Percentiles rank a stretch among this genome's conserved stretches.
Conservation (phyloP, 345 rosid genomes). For the Trapa bicornis region DNA sequence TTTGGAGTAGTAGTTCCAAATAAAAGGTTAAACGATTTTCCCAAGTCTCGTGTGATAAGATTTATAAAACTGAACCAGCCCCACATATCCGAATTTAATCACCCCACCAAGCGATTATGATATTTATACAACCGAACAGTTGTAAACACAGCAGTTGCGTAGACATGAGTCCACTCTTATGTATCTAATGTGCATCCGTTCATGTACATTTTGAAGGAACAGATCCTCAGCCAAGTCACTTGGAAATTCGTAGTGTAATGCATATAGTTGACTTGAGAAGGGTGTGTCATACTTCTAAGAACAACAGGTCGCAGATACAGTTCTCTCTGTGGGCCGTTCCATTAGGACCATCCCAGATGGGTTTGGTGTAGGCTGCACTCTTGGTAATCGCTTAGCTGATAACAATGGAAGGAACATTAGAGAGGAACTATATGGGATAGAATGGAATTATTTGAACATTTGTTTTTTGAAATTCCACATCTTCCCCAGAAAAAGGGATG, state of each 20-base stretch:
- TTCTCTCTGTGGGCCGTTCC: slow-evolving; percentile 61
- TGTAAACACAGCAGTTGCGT: background rate
- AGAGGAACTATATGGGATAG: background rate
- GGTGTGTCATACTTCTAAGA: slow-evolving; percentile 18
- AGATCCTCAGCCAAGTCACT: background rate
- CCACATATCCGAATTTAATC: background rate
- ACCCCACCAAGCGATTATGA: background rate
- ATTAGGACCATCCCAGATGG: slow-evolving; percentile 84
- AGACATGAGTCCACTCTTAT: background rate
- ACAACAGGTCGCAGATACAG: slow-evolving; percentile 70
- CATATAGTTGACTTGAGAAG: background rate
- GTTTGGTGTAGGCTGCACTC: slow-evolving; percentile 74
- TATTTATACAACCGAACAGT: background rate
- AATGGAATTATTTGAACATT: background rate
- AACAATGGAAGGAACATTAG: background rate
- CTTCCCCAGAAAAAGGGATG: background rate
- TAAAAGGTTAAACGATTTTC: too few species aligned
- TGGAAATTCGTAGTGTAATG: background rate
- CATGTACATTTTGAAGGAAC: background rate
- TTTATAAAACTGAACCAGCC: background rate
- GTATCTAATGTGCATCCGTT: background rate
- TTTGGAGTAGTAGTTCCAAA: too few species aligned
- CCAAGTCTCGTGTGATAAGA: background rate
- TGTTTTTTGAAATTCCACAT: background rate
- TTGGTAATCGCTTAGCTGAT: slow-evolving; percentile 74